Evolutionary conservation across 176 grass and related monocot genomes (phyloP), one percentile per base, ranked within the genome.

Genomic region (Coix lacrymajobi): DNA sequence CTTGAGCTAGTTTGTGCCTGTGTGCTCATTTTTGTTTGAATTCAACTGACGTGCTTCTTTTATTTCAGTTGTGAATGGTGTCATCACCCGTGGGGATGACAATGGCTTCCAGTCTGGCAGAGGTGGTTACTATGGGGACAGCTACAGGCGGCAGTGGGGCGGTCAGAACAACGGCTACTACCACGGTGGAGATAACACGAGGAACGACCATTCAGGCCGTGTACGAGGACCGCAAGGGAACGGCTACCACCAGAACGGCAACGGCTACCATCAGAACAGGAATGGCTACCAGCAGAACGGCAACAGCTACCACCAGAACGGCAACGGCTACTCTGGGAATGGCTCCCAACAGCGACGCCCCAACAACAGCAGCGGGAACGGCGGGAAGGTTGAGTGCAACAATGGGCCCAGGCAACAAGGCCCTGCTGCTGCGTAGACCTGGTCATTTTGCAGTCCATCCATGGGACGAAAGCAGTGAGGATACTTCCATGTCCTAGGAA

Each of bases 31-130:
- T 79, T 33, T 45, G 77, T 46, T 46, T 81, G 45, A 81, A 64
- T 61, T 81, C 57, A 85, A 44, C 37, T 81, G 65, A 67, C 36
- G 39, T 67, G 37, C 11, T 25, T 4, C 8, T 19, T 58, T 58
- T 12, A 45, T 85, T 83, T 49, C 87, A 94, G 89, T 88, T 85
- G 84, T 91, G 16, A 86, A 97, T 88, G 89, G 87, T 63, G 68
- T 84, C 3, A 26, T 85, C 49, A 87, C 83, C 48, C 89, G 30
- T 83, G n/a, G 20, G 26, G 61, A 85, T 51, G 75, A 65, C 64
- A 91, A 91, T 32, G 84, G 87, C 51, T 82, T 90, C 81, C 85
- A 75, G 46, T 67, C 78, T 58, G 87, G 78, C 62, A 93, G 87
- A 56, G 91, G 77, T 70, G 73, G 81, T 60, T 85, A 85, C 73